A percentile compares a stretch with the other conserved stretches of the same genome.
phyloP scores from a whole-genome alignment of 495 filamentous ascomycete genomes.

The Tuber indicum region DNA sequence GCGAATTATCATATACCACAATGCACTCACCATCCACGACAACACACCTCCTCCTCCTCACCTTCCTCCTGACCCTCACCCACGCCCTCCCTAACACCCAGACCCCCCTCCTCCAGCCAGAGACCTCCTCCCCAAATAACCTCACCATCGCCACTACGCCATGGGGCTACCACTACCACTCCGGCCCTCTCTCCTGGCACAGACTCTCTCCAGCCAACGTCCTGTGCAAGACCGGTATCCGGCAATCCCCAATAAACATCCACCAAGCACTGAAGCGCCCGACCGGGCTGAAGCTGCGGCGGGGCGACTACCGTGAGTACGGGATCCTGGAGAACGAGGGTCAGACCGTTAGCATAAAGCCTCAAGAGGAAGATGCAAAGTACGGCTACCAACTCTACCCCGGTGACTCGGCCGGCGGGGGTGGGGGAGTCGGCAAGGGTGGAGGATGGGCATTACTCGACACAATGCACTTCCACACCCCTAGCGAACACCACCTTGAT shows the following conservation, averaged over 20 bases:
- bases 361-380: not conserved
- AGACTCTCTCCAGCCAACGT: constrained; percentile 46
- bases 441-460: constrained; percentile 47
- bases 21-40: not conserved
- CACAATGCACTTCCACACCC: constrained; percentile 64
- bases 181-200: constrained; percentile 57
- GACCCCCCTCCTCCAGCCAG: not conserved
- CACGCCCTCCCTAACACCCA: not conserved
- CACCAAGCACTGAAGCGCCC: constrained; percentile 41
- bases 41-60: not conserved
- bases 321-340: constrained; percentile 29
- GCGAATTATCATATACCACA: not conserved
- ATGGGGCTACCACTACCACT: constrained; percentile 51
- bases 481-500: constrained; percentile 57
- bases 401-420: not conserved
- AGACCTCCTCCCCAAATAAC: not conserved
- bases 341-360: constrained; percentile 32
- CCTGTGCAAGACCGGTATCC: constrained; percentile 50
- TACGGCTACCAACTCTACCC: constrained; percentile 16
- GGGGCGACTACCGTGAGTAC: constrained; percentile 16
- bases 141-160: not conserved
- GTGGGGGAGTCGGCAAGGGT: constrained; percentile 25
- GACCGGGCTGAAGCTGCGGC: constrained; percentile 8
- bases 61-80: not conserved
- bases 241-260: constrained; percentile 61